phyloP scores from a whole-genome alignment of 164 flowering plant species.

The Chloranthus sessilifolius region DNA sequence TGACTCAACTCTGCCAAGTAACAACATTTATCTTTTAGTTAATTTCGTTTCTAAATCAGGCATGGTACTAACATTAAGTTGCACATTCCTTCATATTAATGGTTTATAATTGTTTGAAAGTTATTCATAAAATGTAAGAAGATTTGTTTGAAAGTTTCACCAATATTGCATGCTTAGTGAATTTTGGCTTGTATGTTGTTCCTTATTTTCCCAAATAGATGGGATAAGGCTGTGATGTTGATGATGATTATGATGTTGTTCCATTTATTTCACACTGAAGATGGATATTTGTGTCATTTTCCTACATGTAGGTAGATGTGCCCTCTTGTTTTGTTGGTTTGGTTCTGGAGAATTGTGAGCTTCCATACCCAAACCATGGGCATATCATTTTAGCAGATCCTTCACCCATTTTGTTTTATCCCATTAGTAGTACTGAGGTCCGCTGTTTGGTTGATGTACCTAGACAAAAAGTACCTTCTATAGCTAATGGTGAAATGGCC shows the following conservation, averaged over 20 bases:
- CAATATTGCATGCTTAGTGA: too few species aligned
- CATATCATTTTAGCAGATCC: slow-evolving; percentile 87
- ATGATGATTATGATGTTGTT: too few species aligned
- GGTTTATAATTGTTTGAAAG: background rate
- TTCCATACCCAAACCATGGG: slow-evolving; percentile 84
- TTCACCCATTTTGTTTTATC: slow-evolving; percentile 88
- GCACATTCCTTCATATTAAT: background rate
- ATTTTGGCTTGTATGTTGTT: background rate
- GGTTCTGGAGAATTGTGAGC: slow-evolving; percentile 76
- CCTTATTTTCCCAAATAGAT: too few species aligned
- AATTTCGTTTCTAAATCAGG: too few species aligned
- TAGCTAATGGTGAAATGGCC: slow-evolving; percentile 87
- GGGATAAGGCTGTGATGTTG: too few species aligned
- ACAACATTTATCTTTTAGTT: background rate
- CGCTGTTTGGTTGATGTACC: slow-evolving; percentile 96
- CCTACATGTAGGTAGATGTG: slow-evolving; percentile 61
- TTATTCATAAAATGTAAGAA: too few species aligned
- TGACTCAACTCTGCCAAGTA: background rate
- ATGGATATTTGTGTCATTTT: too few species aligned
- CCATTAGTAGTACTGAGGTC: slow-evolving; percentile 78
- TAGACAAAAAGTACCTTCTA: slow-evolving; percentile 85
- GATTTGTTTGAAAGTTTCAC: background rate
- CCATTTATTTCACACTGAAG: too few species aligned
- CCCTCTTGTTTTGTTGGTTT: slow-evolving; percentile 93
- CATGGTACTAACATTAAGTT: background rate